Evolutionary conservation across 129 eudicot species (phyloP).

Genomic region (Scalesia atractyloides): DNA sequence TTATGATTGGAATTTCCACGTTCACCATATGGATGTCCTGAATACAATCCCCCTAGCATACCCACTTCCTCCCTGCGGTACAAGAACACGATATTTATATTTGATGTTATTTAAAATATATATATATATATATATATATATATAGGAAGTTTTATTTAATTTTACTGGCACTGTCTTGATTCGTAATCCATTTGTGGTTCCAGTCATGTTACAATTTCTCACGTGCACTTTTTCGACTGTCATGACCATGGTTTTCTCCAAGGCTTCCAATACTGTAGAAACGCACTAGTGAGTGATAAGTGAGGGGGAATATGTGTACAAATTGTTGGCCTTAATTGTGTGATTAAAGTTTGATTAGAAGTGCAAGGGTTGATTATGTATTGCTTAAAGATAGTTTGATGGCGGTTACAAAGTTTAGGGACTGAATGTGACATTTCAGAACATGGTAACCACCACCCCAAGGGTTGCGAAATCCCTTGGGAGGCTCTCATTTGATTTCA

Average conservation of each 20-base stretch:
- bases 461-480: too few relatives aligned
- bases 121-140: too few relatives aligned
- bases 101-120: neutral
- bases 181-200: slow-evolving; percentile 40
- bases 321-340: too few relatives aligned
- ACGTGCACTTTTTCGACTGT: slow-evolving; percentile 39
- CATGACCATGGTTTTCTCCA: slow-evolving; percentile 26
- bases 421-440: too few relatives aligned
- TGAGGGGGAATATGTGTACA: neutral
- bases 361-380: too few relatives aligned
- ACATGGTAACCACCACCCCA: too few relatives aligned
- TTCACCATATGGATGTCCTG: slow-evolving; percentile 33
- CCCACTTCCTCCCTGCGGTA: slow-evolving; percentile 38
- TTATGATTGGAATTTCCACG: slow-evolving; percentile 42
- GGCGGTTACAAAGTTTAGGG: too few relatives aligned
- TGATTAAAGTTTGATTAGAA: too few relatives aligned
- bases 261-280: slow-evolving; percentile 43
- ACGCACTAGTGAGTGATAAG: neutral
- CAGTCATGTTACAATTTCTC: slow-evolving; percentile 34
- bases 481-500: too few relatives aligned
- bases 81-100: neutral
- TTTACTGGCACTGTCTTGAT: slow-evolving; percentile 52
- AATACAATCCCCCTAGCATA: slow-evolving; percentile 32
- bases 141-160: neutral
- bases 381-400: too few relatives aligned